Conservation (phyloP, 164 flowering plant genomes). For the Nymphaea thermarum region DNA sequence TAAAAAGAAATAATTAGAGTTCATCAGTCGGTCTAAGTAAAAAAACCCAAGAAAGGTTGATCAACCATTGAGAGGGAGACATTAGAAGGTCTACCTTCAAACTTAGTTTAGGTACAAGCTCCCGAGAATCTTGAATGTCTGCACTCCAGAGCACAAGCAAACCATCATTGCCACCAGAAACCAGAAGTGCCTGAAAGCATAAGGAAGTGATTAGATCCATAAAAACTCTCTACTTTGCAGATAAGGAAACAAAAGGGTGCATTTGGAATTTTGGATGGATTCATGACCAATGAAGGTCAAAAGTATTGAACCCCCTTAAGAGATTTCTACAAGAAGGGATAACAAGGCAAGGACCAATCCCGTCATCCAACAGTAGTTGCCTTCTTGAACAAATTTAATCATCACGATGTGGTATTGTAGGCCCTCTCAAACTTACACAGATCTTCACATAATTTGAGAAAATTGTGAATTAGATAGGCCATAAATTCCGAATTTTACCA, state of each 20-base stretch:
- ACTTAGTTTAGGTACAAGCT: conserved; percentile 94
- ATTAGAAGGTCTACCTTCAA: conserved; percentile 39
- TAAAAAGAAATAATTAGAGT: too few species aligned
- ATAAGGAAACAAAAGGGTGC: neutral
- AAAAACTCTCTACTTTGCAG: neutral
- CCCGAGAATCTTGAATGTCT: conserved; percentile 92
- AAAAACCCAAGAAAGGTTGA: too few species aligned
- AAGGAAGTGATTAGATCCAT: neutral
- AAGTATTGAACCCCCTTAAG: neutral
- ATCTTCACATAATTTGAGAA: too few species aligned
- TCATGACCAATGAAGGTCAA: neutral
- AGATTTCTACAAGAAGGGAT: neutral
- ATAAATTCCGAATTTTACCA: too few species aligned
- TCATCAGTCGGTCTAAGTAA: too few species aligned
- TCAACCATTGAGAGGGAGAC: too few species aligned
- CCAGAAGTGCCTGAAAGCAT: conserved; percentile 63
- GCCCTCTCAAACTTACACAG: too few species aligned
- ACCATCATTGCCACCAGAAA: conserved; percentile 97
- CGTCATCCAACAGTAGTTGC: too few species aligned
- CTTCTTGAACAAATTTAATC: too few species aligned
- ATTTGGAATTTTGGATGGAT: neutral
- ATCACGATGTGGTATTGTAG: too few species aligned
- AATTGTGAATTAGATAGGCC: too few species aligned
- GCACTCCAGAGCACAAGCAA: conserved; percentile 94
- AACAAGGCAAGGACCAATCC: too few species aligned